phyloP scores from a whole-genome alignment of 768 basidiomycete species.

The Leccinum longicurvipes region DNA sequence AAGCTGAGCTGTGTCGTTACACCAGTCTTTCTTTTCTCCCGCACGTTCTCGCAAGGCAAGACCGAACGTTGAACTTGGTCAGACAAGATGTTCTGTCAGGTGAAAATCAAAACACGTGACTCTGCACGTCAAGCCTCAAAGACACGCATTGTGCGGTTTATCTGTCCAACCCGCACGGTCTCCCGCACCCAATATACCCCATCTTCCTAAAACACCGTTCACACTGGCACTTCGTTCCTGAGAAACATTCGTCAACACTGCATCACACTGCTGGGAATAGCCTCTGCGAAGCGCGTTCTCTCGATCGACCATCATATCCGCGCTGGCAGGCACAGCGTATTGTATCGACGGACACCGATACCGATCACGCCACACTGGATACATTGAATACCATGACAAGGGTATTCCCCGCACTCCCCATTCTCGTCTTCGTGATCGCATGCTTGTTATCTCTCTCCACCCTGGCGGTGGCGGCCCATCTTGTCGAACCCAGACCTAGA shows the following conservation, averaged over 20 bases:
- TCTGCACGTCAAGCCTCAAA: not conserved
- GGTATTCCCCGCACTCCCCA: not conserved
- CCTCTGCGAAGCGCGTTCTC: not conserved
- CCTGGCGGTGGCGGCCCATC: not conserved
- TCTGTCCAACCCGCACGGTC: not conserved
- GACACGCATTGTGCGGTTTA: not conserved
- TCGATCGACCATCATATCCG: not conserved
- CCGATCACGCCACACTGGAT: not conserved
- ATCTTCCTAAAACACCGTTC: not conserved
- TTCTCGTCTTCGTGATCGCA: conserved; percentile 7
- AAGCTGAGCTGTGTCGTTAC: no score
- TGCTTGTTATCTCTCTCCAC: conserved; percentile 8
- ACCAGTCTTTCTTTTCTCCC: no score
- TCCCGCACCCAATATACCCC: not conserved
- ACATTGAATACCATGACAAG: conserved; percentile 3
- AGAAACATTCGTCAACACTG: not conserved
- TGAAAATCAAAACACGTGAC: not conserved
- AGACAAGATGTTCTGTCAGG: no score
- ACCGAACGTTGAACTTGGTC: not conserved
- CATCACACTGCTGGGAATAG: not conserved
- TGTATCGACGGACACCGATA: not conserved
- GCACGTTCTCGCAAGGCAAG: not conserved
- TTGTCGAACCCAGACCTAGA: not conserved
- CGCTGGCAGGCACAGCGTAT: not conserved
- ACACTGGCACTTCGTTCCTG: not conserved